Base-by-base conservation (phyloP, 306 rosid genomes). In the Oemleria cerasiformis region DNA sequence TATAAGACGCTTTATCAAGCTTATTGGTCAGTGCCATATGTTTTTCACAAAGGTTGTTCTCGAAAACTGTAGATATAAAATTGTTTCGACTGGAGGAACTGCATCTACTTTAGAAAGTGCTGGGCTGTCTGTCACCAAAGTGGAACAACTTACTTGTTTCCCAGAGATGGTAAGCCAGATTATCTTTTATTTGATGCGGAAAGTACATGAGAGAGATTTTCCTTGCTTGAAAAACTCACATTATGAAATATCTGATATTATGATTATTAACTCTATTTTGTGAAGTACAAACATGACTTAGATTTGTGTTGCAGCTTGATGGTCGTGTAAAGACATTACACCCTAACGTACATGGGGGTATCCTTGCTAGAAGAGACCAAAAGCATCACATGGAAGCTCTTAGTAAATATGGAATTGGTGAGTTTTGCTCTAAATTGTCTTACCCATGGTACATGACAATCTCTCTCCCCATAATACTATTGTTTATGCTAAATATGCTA, bases 61-160 rank as follows among this genome's bases (percentile, higher is more conserved):
- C 49, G 54, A 8, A 64, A 62, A 72, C 58, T 65, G 75, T 74
- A 94, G 98, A 9, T 94, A 83, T 68, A 78, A 86, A 44, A 89
- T 94, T 86, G 96, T 94, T 82, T 94, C 97, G 41, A 94, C 98
- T 25, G 98, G 98, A 51, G 98, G 98, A 85, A 91, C 98, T 19
- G 94, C 97, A 44, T 65, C 95, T 73, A 73, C 97, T 58, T 79
- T 94, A 82, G 97, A 87, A 83, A 78, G 77, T 73, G 86, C 87
- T 70, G 96, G 98, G 70, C 88, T 94, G 47, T 67, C 85, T 68
- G 97, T 94, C 62, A 91, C 95, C 30, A 91, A 87, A 76, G 98
- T 91, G 64, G 98, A 94, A 71, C 88, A 89, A 71, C 83, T 94
- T 74, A 94, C 98, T 5, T 70, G 77, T 67, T 94, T 94, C 77